A percentile compares a stretch with the other conserved stretches of the same genome.
These are phyloP conservation scores for Oryza punctata DNA, from an alignment of 176 grass and related monocot genomes.

Conservation along the genomic window DNA sequence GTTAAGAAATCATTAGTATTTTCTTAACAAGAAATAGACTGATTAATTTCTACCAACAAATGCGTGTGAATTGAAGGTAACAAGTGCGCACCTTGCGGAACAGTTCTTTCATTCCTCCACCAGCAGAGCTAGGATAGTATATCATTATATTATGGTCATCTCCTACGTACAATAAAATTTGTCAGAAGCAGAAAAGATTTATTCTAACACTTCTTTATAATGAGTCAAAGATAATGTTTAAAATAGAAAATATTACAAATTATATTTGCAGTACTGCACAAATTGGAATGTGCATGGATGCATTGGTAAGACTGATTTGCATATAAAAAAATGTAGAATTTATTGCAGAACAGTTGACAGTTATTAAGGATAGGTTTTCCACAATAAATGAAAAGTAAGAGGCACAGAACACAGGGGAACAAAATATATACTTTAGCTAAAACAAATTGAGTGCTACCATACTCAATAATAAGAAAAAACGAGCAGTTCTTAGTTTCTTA, in stretches of 20 bases:
- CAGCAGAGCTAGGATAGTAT: slow-evolving; percentile 98
- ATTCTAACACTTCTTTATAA: slow-evolving; percentile 37
- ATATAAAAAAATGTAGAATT: slow-evolving; percentile 10
- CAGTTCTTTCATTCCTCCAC: slow-evolving; percentile 98
- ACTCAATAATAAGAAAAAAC: slow-evolving; percentile 4
- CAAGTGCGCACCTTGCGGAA: slow-evolving; percentile 72
- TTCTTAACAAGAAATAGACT: slow-evolving; percentile 11
- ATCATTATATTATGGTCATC: slow-evolving; percentile 98
- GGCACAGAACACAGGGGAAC: neutral
- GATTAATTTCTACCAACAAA: neutral
- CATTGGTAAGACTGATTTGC: neutral
- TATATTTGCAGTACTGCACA: slow-evolving; percentile 19
- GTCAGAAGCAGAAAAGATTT: slow-evolving; percentile 34
- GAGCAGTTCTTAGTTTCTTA: neutral
- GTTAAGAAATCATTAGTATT: neutral
- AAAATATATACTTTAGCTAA: neutral
- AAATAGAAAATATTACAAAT: slow-evolving; percentile 16
- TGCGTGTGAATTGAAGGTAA: slow-evolving; percentile 8
- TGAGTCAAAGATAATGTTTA: neutral
- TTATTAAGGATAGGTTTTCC: neutral
- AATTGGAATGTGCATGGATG: neutral
- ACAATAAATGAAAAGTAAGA: neutral
- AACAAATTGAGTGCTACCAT: neutral
- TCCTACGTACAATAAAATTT: slow-evolving; percentile 55
- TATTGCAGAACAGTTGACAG: neutral